A percentile compares a stretch with the other conserved stretches of the same genome.
These are phyloP conservation scores for Oryza nivara DNA, from an alignment of 176 grass and related monocot genomes.

Conservation along the genomic window DNA sequence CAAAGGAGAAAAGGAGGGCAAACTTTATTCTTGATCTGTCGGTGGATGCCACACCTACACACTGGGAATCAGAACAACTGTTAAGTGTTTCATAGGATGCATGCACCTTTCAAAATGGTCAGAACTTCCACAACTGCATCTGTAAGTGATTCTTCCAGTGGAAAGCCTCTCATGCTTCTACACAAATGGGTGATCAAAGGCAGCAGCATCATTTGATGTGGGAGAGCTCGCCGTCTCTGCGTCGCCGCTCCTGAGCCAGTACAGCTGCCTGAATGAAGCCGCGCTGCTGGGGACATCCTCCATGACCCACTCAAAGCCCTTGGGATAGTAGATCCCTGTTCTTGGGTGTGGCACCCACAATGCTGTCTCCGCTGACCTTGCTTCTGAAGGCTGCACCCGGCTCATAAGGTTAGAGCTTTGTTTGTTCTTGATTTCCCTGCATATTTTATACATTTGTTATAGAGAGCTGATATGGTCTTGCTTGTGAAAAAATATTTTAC, in stretches of 20 bases:
- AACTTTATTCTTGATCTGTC: constrained; percentile 42
- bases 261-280: constrained; percentile 58
- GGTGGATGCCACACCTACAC: not conserved
- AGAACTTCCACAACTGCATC: constrained; percentile 20
- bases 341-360: constrained; percentile 85
- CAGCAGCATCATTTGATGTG: constrained; percentile 28
- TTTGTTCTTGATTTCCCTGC: constrained; percentile 49
- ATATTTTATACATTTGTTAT: constrained; percentile 34
- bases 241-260: constrained; percentile 78
- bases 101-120: constrained; percentile 38
- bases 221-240: constrained; percentile 42
- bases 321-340: constrained; percentile 96
- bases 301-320: constrained; percentile 95
- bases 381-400: constrained; percentile 36
- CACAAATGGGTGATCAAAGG: constrained; percentile 55
- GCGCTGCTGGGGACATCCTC: constrained; percentile 73
- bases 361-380: constrained; percentile 47
- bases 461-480: constrained; percentile 18
- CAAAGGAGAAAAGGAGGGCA: not conserved
- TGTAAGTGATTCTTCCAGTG: constrained; percentile 38
- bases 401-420: constrained; percentile 44
- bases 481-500: constrained; percentile 5
- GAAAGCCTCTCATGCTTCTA: constrained; percentile 38
- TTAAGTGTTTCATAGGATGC: constrained; percentile 24
- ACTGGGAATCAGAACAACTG: constrained; percentile 36